Evolutionary conservation across 345 rosid genomes (phyloP).

Genomic region (Sisymbrium irio): DNA sequence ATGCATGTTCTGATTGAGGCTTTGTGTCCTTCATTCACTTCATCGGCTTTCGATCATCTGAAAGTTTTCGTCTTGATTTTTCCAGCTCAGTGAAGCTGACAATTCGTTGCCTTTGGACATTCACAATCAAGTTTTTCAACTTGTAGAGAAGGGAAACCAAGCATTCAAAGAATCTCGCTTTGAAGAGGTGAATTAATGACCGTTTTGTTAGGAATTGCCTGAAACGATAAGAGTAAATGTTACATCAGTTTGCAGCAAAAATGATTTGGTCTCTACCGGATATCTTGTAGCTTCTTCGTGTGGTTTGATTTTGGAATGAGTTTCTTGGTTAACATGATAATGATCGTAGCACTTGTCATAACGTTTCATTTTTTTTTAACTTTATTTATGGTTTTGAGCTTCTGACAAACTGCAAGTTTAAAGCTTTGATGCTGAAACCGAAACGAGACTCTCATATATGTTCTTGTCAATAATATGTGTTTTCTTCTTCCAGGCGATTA

Average conservation of each 20-base stretch:
- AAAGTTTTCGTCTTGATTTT: background rate
- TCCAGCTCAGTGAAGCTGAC: constrained; percentile 71
- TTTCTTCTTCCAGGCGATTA: constrained; percentile 58
- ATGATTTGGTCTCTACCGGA: background rate
- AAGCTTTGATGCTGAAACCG: constrained; percentile 11
- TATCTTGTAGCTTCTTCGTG: background rate
- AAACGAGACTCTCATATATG: background rate
- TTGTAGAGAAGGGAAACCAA: constrained; percentile 62
- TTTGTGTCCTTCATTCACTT: no score
- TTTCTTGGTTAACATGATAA: background rate
- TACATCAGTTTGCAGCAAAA: background rate
- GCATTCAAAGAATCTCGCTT: constrained; percentile 62
- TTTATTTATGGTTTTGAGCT: background rate
- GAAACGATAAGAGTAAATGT: background rate
- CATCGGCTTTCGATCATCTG: no score
- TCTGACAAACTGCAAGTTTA: background rate
- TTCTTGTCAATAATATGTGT: background rate
- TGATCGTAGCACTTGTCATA: background rate
- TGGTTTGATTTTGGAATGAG: background rate
- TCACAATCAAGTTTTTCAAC: constrained; percentile 57
- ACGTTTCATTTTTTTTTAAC: background rate
- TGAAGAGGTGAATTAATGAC: constrained; percentile 86
- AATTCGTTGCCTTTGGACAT: constrained; percentile 59
- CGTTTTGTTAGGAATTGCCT: background rate
- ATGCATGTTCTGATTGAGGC: constrained; percentile 15